Evolutionary conservation across 2,329 filamentous ascomycete species (phyloP).

Genomic region (Domatiomyces catenatus): DNA sequence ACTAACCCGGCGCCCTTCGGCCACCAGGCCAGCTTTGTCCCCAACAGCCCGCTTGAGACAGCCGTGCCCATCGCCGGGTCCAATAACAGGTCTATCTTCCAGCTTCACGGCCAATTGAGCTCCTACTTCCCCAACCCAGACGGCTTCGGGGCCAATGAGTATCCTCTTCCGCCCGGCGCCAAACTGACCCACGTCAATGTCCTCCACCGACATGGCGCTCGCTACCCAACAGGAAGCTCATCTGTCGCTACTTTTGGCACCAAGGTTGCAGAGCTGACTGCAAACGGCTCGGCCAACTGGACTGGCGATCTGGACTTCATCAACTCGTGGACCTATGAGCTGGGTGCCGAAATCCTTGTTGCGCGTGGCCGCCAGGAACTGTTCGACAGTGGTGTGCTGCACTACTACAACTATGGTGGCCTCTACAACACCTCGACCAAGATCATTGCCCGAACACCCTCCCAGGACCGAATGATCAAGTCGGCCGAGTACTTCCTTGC

Average conservation of each 20-base stretch:
- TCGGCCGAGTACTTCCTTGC: conserved; percentile 64
- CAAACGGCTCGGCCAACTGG: conserved; percentile 37
- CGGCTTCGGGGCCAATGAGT: conserved; percentile 61
- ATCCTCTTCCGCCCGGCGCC: conserved; percentile 45
- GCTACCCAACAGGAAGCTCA: conserved; percentile 52
- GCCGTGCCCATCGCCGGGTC: conserved; percentile 48
- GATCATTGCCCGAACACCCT: conserved; percentile 58
- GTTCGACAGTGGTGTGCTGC: conserved; percentile 53
- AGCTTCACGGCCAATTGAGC: conserved; percentile 52
- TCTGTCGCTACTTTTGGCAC: conserved; percentile 41
- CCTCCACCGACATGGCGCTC: conserved; percentile 56
- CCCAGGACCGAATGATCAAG: conserved; percentile 63
- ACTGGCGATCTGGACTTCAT: conserved; percentile 49
- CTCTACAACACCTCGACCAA: conserved; percentile 54
- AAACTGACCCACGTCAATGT: conserved; percentile 58
- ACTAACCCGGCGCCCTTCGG: conserved; percentile 51
- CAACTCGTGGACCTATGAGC: conserved; percentile 51
- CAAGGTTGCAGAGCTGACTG: conserved; percentile 40
- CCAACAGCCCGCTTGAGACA: conserved; percentile 57
- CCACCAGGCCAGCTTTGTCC: conserved; percentile 44
- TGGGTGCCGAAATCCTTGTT: conserved; percentile 57
- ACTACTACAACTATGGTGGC: conserved; percentile 57
- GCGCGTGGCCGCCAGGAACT: conserved; percentile 58
- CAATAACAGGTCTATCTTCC: conserved; percentile 51
- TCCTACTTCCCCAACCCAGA: conserved; percentile 53